Percentiles rank a stretch among this genome's conserved stretches.
Conservation (phyloP, 805 yeast genomes). For the Blastobotrys americana region DNA sequence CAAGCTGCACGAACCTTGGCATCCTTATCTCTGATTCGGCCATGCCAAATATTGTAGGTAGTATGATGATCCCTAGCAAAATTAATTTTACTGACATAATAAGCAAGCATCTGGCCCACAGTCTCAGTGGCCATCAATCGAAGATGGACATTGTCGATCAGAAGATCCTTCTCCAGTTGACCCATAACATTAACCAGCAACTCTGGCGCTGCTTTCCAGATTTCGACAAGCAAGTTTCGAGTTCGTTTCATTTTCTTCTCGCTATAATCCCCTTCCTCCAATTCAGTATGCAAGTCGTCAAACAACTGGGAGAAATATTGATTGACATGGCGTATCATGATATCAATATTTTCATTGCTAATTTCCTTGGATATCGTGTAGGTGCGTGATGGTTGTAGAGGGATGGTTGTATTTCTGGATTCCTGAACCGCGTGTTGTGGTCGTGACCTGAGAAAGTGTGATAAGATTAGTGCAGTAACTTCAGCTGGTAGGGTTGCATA, state of each 20-base stretch:
- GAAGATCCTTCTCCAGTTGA: slow-evolving; percentile 65
- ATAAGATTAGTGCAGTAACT: slow-evolving; percentile 56
- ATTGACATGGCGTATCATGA: slow-evolving; percentile 68
- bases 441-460: slow-evolving; percentile 45
- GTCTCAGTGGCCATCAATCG: slow-evolving; percentile 66
- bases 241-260: slow-evolving; percentile 15
- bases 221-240: slow-evolving; percentile 43
- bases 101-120: slow-evolving; percentile 56
- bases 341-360: slow-evolving; percentile 62
- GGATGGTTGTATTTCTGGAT: slow-evolving; percentile 14
- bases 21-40: slow-evolving; percentile 58
- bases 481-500: slow-evolving; percentile 48
- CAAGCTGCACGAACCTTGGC: slow-evolving; percentile 60
- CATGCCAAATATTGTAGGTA: slow-evolving; percentile 65
- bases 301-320: slow-evolving; percentile 73
- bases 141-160: slow-evolving; percentile 54
- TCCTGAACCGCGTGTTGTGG: slow-evolving; percentile 24
- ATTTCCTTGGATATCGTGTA: slow-evolving; percentile 58
- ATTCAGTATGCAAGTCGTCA: slow-evolving; percentile 36
- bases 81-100: slow-evolving; percentile 43
- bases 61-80: slow-evolving; percentile 52
- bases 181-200: slow-evolving; percentile 68
- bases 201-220: slow-evolving; percentile 78
- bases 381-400: slow-evolving; percentile 40
- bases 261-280: slow-evolving; percentile 25